Percentiles rank a stretch among this genome's conserved stretches.
Evolutionary conservation across 768 basidiomycete genomes (phyloP).

Genomic region (Leucogyrophana mollusca): DNA sequence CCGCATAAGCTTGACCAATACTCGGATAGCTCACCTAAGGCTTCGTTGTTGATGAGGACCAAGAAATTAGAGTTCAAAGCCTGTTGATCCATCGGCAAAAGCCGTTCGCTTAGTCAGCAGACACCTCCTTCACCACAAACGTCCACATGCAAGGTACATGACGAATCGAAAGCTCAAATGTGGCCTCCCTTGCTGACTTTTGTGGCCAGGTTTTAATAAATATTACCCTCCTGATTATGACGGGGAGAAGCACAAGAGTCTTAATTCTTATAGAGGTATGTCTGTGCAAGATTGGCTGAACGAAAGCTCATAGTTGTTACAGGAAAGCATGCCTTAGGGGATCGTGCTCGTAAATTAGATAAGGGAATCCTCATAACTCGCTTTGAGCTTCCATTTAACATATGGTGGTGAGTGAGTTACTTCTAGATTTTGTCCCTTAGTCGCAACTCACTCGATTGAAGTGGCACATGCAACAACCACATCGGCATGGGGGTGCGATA

Average conservation of each 20-base stretch:
- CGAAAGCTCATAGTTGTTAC: conserved; percentile 1
- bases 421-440: neutral
- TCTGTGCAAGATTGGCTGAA: neutral
- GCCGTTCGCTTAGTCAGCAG: conserved; percentile 15
- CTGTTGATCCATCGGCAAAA: conserved; percentile 7
- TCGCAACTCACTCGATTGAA: conserved; percentile 28
- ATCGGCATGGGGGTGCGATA: conserved; percentile 99
- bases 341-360: conserved; percentile 92
- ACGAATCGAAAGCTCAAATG: too few species aligned
- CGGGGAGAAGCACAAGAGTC: conserved; percentile 64
- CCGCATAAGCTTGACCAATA: neutral
- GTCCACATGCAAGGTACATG: conserved; percentile 19
- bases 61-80: conserved; percentile 33
- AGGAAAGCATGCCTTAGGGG: conserved; percentile 95
- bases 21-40: conserved; percentile 25
- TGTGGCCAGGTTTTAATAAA: conserved; percentile 62
- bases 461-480: conserved; percentile 92
- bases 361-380: conserved; percentile 94
- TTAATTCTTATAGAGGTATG: conserved; percentile 70
- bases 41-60: conserved; percentile 25
- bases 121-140: conserved; percentile 6
- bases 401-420: conserved; percentile 75
- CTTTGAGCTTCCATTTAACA: conserved; percentile 95
- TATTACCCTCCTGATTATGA: conserved; percentile 81
- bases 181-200: too few species aligned